Evolutionary conservation across 2,329 filamentous ascomycete genomes (phyloP), one percentile per base, ranked within the genome.

Genomic region (Epichloe festucae): DNA sequence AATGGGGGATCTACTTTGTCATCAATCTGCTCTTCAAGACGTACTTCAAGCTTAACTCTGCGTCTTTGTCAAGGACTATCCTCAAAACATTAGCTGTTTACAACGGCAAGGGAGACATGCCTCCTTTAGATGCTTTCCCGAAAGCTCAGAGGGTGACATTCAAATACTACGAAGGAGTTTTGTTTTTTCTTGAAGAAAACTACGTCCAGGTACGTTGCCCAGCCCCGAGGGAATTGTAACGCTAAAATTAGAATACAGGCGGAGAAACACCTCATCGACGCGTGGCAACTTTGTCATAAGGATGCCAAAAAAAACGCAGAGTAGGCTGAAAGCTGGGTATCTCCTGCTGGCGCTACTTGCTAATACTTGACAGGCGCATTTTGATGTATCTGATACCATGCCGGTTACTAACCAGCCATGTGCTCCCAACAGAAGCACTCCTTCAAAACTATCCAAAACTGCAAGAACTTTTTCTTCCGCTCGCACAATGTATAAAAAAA

Each of bases 1-100:
- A 97, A 78, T 98, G 93, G 93, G 89, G 89, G 6, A 87, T 95
- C 46, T 98, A 98, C 72, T 90, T 89, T 66, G 84, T 91, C 57
- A 89, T 90, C 62, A 97, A 95, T 64, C 77, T 98, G 7, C 75
- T 96, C 14, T 98, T 98, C 79, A 97, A 97, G 70, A 97, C 90
- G 1, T 96, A 97, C 67, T 98, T 98, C 74, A 94, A 88, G 72
- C 75, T 97, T 56, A 95, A 95, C 69, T 87, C 86, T 36, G 85
- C 94, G 52, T 83, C 82, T n/a, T 74, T 97, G 19, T 95, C 85
- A 17, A 89, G 93, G 65, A 96, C 93, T 58, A 84, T 97, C 48
- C 74, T 98, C 46, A 87, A 85, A 58, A 89, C 89, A 0, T 75
- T 98, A 46, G 77, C 84, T 46, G 90, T 89, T 12, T 84, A 86